Base-by-base conservation (phyloP, 257 asterid species). In the Sherardia arvensis region DNA sequence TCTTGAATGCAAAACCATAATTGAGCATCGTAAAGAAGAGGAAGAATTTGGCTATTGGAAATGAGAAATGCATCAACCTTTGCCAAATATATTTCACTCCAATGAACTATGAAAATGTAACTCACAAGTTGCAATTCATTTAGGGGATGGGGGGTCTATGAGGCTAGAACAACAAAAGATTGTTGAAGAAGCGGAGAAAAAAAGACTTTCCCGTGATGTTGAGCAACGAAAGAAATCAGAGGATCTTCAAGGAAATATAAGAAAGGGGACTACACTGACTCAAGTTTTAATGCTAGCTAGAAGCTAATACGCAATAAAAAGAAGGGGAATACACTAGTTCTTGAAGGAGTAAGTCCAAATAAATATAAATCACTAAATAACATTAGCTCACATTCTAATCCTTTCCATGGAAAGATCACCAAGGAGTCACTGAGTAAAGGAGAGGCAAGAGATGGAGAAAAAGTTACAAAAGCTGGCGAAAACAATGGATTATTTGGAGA, bases 11-110 rank as follows among this genome's bases (percentile, higher is more conserved):
- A 85, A 85, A 72, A 81, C 87, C 34, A 74, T 87, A 60, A 87
- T 87, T 43, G 95, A 87, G 76, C 89, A 86, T 62, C 96, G 98
- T 75, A 91, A 91, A 83, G 98, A 91, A 80, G 96, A 91, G 63
- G 96, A 91, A 72, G 98, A 91, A 63, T 88, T 7, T 86, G 83
- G 38, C 92, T 91, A 63, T 71, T 91, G 67, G 96, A 88, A 76
- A 86, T 78, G 96, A 96, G 83, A 83, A 66, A 55, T 18, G 49
- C 26, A 53, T 51, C 59, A 38, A 68, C 2, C 53, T 20, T 69
- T 29, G 59, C 63, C 53, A 45, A 14, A 21, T 20, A 56, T 53
- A 12, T 30, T 28, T 57, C 40, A 10, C 48, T 22, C 22, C 53
- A 23, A 36, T 61, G 25, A 27, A 23, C 61, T 48, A 33, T 34